A percentile compares a stretch with the other conserved stretches of the same genome.
phyloP scores from a whole-genome alignment of 176 grass and related monocot species.

The Paspalum vaginatum region DNA sequence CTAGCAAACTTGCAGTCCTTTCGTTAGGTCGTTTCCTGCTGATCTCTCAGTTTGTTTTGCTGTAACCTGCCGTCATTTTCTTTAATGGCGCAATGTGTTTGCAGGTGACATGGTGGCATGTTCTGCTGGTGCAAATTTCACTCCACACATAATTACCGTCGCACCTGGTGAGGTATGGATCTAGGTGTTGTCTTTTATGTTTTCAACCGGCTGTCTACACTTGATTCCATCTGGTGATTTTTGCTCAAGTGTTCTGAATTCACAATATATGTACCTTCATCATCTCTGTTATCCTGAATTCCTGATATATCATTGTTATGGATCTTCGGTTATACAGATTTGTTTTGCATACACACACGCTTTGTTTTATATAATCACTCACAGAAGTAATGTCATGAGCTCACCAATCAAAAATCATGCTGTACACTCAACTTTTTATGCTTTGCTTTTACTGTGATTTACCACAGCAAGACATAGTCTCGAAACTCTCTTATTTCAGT shows the following conservation, averaged over 20 bases:
- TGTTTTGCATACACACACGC: neutral
- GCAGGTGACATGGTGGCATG: slow-evolving; percentile 73
- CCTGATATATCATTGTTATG: neutral
- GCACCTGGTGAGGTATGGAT: slow-evolving; percentile 86
- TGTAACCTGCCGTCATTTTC: neutral
- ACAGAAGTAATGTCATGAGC: neutral
- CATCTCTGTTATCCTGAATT: neutral
- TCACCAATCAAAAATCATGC: neutral
- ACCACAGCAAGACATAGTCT: neutral
- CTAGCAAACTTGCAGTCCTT: neutral
- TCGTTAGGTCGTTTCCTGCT: neutral
- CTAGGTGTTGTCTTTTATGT: neutral
- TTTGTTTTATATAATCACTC: neutral
- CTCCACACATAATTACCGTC: slow-evolving; percentile 90
- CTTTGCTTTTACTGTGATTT: slow-evolving; percentile 3
- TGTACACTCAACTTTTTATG: neutral
- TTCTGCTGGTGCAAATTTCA: slow-evolving; percentile 90
- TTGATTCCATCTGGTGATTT: neutral
- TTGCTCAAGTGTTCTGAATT: neutral
- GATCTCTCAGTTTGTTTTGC: neutral
- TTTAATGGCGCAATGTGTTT: slow-evolving; percentile 18
- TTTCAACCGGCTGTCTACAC: neutral
- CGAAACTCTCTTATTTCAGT: neutral
- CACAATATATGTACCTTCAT: neutral
- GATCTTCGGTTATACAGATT: neutral